Base-by-base conservation (phyloP, 192 early-diverging fungal genomes). In the Chytriomyces confervae region DNA sequence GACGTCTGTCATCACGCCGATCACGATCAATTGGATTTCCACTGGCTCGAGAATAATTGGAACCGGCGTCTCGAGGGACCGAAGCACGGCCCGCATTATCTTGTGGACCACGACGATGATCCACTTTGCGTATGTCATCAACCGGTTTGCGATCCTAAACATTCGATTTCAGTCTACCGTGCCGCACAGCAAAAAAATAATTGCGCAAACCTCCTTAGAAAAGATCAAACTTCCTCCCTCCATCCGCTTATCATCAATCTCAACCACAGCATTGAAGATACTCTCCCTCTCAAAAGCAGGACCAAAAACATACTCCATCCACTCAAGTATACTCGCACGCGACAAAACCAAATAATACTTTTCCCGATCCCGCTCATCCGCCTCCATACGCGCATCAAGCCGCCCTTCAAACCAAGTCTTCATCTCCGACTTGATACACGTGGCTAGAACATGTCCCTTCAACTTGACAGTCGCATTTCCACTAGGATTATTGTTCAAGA, bases 141-240 rank as follows among this genome's bases (percentile, higher is more conserved):
- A n/a, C 51, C n/a, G 10, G 51, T 16, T 57, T 57, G 11, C 51
- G 51, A 16, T 57, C 11, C 51, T 57, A n/a, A 27, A 27, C 24
- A 27, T 27, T 57, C 0, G n/a, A 57, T 10, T n/a, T 16, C 51
- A n/a, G 51, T n/a, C 10, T 57, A 10, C 10, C 10, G 51, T 57
- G 11, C 10, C 11, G 51, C 10, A n/a, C n/a, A 57, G 51, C n/a
- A 10, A 50, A 23, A 71, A 7, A 71, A n/a, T n/a, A n/a, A 50
- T 57, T 36, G 16, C 7, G 13, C 27, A 43, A 11, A 51, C 70
- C 70, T 72, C 72, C 44, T 74, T 74, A 8, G 60, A 29, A 48
- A 74, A 61, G n/a, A 74, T 62, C 61, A 79, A 53, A 13, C 43
- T 72, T 6, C 77, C 77, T n/a, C 69, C 69, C 61, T 79, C 77